These are phyloP conservation scores for Micractinium conductrix DNA, from an alignment of 139 green algal genomes.

Conservation along the genomic window DNA sequence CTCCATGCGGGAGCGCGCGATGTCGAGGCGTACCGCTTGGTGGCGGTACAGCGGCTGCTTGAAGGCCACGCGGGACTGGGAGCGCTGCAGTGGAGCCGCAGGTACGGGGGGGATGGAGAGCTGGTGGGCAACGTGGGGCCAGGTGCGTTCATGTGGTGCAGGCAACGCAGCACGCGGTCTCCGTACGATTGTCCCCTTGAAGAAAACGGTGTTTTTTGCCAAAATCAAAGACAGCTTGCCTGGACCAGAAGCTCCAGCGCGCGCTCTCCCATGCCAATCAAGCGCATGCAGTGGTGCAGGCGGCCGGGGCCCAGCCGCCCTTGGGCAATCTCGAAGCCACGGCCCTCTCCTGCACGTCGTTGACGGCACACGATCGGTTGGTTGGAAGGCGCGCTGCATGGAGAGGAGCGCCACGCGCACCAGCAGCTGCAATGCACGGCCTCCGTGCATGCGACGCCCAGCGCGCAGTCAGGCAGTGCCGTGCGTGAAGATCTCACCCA, in stretches of 20 bases:
- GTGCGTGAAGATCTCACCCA: slow-evolving; percentile 41
- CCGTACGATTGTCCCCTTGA: no score
- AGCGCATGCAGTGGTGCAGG: slow-evolving; percentile 99
- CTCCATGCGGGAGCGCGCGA: slow-evolving; percentile 63
- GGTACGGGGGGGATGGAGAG: no score
- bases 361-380: no score
- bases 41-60: slow-evolving; percentile 66
- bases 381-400: no score
- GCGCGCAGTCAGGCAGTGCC: not conserved
- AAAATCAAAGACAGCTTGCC: no score
- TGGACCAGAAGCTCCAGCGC: slow-evolving; percentile 73
- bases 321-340: slow-evolving; percentile 99
- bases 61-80: slow-evolving; percentile 21
- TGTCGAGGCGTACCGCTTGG: slow-evolving; percentile 62
- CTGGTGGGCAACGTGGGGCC: no score
- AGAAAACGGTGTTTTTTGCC: no score
- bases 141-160: no score
- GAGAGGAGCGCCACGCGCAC: no score
- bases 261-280: slow-evolving; percentile 89
- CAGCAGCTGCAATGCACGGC: no score
- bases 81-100: not conserved
- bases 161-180: no score
- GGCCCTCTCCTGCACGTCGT: slow-evolving; percentile 78
- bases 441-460: no score
- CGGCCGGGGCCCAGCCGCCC: slow-evolving; percentile 93